phyloP scores from a whole-genome alignment of 1,284 basidiomycete genomes.

The Ceraceosorus bombacis region DNA sequence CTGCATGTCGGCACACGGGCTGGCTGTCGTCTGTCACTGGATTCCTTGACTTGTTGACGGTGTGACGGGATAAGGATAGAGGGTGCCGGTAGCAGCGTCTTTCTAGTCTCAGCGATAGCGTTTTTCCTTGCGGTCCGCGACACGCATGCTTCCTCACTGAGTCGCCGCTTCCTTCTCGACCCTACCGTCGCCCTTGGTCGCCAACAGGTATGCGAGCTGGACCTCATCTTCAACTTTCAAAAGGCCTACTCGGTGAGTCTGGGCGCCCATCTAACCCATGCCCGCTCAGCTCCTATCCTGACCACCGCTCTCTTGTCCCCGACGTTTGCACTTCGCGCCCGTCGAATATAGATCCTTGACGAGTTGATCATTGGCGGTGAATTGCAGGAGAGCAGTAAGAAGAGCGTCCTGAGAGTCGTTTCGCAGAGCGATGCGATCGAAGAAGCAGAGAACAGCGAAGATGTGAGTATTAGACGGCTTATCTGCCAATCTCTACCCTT shows the following conservation, averaged over 20 bases:
- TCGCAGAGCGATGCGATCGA: constrained; percentile 50
- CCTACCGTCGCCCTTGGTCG: too few species aligned
- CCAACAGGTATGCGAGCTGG: constrained; percentile 40
- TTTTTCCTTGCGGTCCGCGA: too few species aligned
- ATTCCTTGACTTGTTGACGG: too few species aligned
- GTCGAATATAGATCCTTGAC: constrained; percentile 57
- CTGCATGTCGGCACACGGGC: too few species aligned
- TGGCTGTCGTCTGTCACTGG: too few species aligned
- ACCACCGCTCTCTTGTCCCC: neutral
- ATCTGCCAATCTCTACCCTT: too few species aligned
- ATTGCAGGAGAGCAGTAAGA: constrained; percentile 96
- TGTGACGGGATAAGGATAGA: too few species aligned
- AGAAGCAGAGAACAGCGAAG: constrained; percentile 49
- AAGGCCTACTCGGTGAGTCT: constrained; percentile 41
- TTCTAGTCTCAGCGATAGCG: too few species aligned
- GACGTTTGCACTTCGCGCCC: neutral
- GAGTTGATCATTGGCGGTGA: constrained; percentile 97
- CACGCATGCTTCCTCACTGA: too few species aligned
- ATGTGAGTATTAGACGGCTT: constrained; percentile 24
- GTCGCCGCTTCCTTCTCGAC: too few species aligned
- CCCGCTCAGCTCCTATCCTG: constrained; percentile 1
- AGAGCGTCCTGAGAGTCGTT: constrained; percentile 81
- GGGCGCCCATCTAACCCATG: neutral
- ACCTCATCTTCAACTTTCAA: constrained; percentile 49
- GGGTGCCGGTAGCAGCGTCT: too few species aligned